These are phyloP conservation scores for Plasmodium gonderi DNA, from an alignment of 169 alveolate genomes.

Conservation along the genomic window DNA sequence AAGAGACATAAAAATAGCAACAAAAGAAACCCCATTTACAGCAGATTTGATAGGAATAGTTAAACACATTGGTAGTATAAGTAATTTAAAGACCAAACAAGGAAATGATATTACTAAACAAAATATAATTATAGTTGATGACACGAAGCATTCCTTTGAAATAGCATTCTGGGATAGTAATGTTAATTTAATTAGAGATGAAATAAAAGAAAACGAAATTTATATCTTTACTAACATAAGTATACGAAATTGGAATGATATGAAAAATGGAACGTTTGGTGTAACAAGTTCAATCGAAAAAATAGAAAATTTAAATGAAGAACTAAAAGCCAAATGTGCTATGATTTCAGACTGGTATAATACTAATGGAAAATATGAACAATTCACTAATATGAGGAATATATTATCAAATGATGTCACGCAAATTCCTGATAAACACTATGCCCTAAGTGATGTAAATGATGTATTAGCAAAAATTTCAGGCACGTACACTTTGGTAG, in stretches of 20 bases:
- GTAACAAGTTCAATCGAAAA: conserved; percentile 75
- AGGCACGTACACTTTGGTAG: conserved; percentile 77
- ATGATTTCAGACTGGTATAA: conserved; percentile 80
- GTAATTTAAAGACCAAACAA: conserved; percentile 74
- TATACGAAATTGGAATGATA: conserved; percentile 84
- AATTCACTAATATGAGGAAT: conserved; percentile 77
- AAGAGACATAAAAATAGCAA: conserved; percentile 82
- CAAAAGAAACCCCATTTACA: conserved; percentile 77
- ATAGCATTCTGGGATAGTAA: conserved; percentile 80
- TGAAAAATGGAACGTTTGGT: conserved; percentile 77
- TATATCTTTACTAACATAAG: conserved; percentile 75
- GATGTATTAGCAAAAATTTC: conserved; percentile 68
- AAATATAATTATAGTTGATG: conserved; percentile 78
- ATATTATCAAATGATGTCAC: conserved; percentile 61
- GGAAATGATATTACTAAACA: conserved; percentile 77
- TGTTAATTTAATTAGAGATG: conserved; percentile 45
- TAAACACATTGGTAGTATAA: conserved; percentile 67
- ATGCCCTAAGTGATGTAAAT: conserved; percentile 69
- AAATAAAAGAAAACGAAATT: conserved; percentile 70
- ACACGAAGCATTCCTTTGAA: conserved; percentile 82
- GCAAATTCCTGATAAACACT: conserved; percentile 76
- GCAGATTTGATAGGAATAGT: conserved; percentile 82
- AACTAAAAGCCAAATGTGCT: conserved; percentile 72
- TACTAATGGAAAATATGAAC: conserved; percentile 75
- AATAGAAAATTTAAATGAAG: conserved; percentile 76